These are phyloP conservation scores for Trichoderma semiorbis DNA, from an alignment of 2,329 filamentous ascomycete species.

Conservation along the genomic window DNA sequence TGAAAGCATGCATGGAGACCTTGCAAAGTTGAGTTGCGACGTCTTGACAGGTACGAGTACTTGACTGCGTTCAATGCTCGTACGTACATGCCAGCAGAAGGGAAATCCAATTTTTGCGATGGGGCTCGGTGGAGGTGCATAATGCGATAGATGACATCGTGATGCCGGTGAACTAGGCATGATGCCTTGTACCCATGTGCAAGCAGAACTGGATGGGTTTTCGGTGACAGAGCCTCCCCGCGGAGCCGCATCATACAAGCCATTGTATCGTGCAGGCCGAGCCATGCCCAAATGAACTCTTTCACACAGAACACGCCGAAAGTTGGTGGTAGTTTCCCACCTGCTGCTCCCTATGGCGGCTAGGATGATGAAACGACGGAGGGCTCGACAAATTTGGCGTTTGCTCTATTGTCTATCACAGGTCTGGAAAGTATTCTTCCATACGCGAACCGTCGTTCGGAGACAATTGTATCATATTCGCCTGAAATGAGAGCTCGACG, in stretches of 20 bases:
- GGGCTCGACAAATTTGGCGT: background rate
- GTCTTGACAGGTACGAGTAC: conserved; percentile 1
- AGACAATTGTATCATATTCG: background rate
- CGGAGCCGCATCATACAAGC: conserved; percentile 5
- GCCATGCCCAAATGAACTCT: background rate
- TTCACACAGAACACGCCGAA: background rate
- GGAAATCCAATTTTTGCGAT: background rate
- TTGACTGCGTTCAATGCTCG: background rate
- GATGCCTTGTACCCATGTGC: background rate
- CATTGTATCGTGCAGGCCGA: background rate
- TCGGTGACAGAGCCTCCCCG: background rate
- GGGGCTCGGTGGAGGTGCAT: background rate
- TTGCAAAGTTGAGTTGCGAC: conserved; percentile 1
- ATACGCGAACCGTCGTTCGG: background rate
- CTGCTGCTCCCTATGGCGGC: background rate
- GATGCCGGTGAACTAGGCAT: background rate
- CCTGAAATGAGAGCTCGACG: background rate
- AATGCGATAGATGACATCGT: conserved; percentile 6
- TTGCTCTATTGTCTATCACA: background rate
- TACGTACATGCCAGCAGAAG: background rate
- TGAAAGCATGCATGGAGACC: background rate
- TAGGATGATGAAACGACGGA: background rate
- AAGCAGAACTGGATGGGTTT: background rate
- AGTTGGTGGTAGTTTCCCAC: background rate
- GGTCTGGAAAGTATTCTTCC: background rate